phyloP scores from a whole-genome alignment of 768 basidiomycete species.

The Rhodotorula paludigena region DNA sequence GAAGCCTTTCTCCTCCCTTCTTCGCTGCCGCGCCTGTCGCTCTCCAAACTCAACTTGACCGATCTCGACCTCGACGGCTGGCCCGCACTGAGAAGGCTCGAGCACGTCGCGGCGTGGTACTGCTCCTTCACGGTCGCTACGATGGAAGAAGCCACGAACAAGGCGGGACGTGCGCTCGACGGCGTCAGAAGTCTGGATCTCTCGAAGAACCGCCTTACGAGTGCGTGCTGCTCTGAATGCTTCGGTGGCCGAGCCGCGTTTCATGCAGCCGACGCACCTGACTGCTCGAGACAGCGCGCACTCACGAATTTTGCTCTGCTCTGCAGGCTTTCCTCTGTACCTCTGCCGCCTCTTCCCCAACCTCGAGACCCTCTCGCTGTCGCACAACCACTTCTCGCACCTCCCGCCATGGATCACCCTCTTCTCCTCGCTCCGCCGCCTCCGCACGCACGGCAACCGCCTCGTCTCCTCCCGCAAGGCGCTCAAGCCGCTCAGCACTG shows the following conservation, averaged over 20 bases:
- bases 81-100: not conserved
- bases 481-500: slow-evolving; percentile 54
- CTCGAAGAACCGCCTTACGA: slow-evolving; percentile 14
- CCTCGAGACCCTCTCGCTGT: slow-evolving; percentile 31
- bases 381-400: slow-evolving; percentile 23
- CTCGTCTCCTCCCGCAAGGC: slow-evolving; percentile 63
- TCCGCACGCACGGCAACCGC: slow-evolving; percentile 70
- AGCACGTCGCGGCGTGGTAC: slow-evolving; percentile 18
- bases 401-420: slow-evolving; percentile 15
- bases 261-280: too few relatives aligned
- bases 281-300: too few relatives aligned
- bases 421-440: slow-evolving; percentile 59
- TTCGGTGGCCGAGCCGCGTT: not conserved
- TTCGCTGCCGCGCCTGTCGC: slow-evolving; percentile 19
- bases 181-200: slow-evolving; percentile 15
- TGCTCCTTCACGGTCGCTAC: not conserved
- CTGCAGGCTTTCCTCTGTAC: slow-evolving; percentile 20
- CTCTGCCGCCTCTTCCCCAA: slow-evolving; percentile 9
- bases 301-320: not conserved
- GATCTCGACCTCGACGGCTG: not conserved
- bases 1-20: slow-evolving; percentile 28
- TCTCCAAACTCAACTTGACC: slow-evolving; percentile 9
- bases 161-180: slow-evolving; percentile 1
- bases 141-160: not conserved
- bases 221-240: not conserved